Conservation (phyloP, 2,329 filamentous ascomycete species). For the Furcasterigmium furcatum region DNA sequence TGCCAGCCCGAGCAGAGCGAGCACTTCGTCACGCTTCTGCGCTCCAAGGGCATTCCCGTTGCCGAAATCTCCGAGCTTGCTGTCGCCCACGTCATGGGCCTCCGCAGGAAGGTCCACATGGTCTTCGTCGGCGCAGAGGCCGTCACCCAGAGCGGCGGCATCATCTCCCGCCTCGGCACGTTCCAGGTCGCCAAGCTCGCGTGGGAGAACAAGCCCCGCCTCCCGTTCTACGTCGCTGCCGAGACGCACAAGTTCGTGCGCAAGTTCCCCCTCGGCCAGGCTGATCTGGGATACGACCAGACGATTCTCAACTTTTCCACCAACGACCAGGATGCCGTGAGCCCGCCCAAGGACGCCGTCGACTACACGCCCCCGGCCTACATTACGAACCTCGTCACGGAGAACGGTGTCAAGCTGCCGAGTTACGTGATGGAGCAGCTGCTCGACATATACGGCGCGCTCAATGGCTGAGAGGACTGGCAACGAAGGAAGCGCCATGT, state of each 20-base stretch:
- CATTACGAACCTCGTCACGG: constrained; percentile 72
- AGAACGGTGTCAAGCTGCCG: constrained; percentile 68
- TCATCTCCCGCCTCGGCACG: constrained; percentile 82
- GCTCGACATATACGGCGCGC: constrained; percentile 56
- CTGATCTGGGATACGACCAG: constrained; percentile 76
- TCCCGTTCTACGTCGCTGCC: constrained; percentile 85
- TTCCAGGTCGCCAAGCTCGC: constrained; percentile 85
- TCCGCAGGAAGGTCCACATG: constrained; percentile 55
- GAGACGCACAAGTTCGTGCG: constrained; percentile 97
- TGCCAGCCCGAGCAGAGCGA: constrained; percentile 58
- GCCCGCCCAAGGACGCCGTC: constrained; percentile 53
- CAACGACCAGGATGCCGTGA: constrained; percentile 39
- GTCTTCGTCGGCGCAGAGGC: constrained; percentile 74
- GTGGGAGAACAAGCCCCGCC: constrained; percentile 49
- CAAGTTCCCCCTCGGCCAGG: constrained; percentile 78
- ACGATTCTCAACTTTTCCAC: constrained; percentile 71
- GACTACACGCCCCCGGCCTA: constrained; percentile 71
- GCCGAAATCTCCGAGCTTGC: constrained; percentile 55
- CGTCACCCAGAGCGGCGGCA: constrained; percentile 89
- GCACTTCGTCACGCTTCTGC: constrained; percentile 66
- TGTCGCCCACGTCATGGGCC: constrained; percentile 73
- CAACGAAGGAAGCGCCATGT: too few species aligned
- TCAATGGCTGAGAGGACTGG: constrained; percentile 26
- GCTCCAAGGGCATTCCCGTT: constrained; percentile 74
- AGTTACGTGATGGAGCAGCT: constrained; percentile 69